These are phyloP conservation scores for Volutella citrinella DNA, from an alignment of 2,329 filamentous ascomycete species.

Conservation along the genomic window DNA sequence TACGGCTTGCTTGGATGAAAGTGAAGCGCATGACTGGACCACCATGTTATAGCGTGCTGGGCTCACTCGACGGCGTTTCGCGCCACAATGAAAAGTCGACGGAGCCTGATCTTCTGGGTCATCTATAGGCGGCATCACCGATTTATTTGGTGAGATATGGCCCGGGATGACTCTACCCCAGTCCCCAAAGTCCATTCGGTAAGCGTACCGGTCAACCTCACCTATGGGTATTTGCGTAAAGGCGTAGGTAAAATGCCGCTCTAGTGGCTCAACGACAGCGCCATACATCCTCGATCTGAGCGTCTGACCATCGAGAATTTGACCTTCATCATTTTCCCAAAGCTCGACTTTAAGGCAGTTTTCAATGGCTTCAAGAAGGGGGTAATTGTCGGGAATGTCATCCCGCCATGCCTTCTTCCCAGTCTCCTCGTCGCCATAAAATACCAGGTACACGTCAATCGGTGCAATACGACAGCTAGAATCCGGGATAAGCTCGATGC, in stretches of 20 bases:
- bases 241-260: neutral
- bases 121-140: no score
- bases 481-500: neutral
- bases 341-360: slow-evolving; percentile 5
- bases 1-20: no score
- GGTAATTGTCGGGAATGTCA: slow-evolving; percentile 5
- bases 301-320: neutral
- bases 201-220: neutral
- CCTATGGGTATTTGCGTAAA: neutral
- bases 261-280: neutral
- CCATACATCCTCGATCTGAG: neutral
- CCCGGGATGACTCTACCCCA: neutral
- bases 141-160: neutral
- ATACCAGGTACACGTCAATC: slow-evolving; percentile 6
- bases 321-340: slow-evolving; percentile 5
- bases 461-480: neutral
- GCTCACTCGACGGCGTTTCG: no score
- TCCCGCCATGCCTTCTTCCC: slow-evolving; percentile 6
- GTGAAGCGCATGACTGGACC: no score
- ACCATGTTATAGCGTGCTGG: no score
- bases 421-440: slow-evolving; percentile 3
- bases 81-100: no score
- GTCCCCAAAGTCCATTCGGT: neutral
- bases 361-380: slow-evolving; percentile 1
- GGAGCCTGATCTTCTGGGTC: no score